A percentile compares a stretch with the other conserved stretches of the same genome.
These are phyloP conservation scores for Fraxinus pennsylvanica DNA, from an alignment of 257 asterid genomes.

Conservation along the genomic window DNA sequence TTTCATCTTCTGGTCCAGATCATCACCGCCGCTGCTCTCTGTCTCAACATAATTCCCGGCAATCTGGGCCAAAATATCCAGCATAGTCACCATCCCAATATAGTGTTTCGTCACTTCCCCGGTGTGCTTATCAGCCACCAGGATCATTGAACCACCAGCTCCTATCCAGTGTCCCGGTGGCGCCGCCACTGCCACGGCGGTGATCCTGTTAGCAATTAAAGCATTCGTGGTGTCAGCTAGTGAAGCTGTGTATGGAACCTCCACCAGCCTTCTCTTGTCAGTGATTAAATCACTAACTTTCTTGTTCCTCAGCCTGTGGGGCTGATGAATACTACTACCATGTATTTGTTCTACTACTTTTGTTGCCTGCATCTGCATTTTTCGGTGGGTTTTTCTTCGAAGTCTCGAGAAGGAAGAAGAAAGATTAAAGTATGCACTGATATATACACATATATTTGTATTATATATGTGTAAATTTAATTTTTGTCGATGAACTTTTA, in stretches of 20 bases:
- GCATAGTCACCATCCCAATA: conserved; percentile 89
- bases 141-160: conserved; percentile 94
- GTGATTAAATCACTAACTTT: conserved; percentile 55
- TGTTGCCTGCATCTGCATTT: neutral
- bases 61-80: conserved; percentile 76
- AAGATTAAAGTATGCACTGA: neutral
- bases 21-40: conserved; percentile 20
- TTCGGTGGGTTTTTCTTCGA: neutral
- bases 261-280: conserved; percentile 63
- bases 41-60: conserved; percentile 45
- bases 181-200: conserved; percentile 90
- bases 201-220: conserved; percentile 59
- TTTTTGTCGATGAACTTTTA: neutral
- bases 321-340: neutral
- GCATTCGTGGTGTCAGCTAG: conserved; percentile 75
- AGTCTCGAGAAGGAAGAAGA: neutral
- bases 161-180: conserved; percentile 99
- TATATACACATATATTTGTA: neutral
- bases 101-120: conserved; percentile 91
- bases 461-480: neutral
- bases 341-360: neutral
- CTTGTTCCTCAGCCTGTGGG: conserved; percentile 46
- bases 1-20: conserved; percentile 58
- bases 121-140: conserved; percentile 84
- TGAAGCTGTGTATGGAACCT: conserved; percentile 89